A percentile compares a stretch with the other conserved stretches of the same genome.
These are phyloP conservation scores for Penicillium flavigenum DNA, from an alignment of 495 filamentous ascomycete genomes.

Conservation along the genomic window DNA sequence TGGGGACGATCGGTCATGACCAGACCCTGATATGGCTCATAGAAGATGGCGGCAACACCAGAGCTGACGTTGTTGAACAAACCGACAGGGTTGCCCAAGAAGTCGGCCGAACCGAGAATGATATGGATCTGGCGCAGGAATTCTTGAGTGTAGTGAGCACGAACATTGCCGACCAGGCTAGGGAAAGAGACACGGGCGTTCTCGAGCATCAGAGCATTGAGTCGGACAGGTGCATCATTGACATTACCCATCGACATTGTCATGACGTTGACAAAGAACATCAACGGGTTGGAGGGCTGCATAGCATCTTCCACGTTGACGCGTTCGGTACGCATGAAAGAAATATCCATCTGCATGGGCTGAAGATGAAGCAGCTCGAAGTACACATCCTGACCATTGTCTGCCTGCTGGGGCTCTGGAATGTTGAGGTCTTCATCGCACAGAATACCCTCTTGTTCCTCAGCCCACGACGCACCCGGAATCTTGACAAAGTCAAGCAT, in stretches of 20 bases:
- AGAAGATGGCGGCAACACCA: constrained; percentile 95
- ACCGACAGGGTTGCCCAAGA: constrained; percentile 97
- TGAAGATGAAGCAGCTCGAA: constrained; percentile 96
- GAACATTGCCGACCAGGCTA: constrained; percentile 77
- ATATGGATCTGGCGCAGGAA: constrained; percentile 94
- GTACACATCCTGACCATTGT: constrained; percentile 88
- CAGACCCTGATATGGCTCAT: constrained; percentile 96
- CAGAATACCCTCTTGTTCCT: constrained; percentile 75
- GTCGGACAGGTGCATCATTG: constrained; percentile 90
- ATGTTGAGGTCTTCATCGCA: constrained; percentile 89
- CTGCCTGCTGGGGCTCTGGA: constrained; percentile 82
- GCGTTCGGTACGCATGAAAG: constrained; percentile 93
- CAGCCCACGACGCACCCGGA: constrained; percentile 87
- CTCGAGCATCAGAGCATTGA: constrained; percentile 92
- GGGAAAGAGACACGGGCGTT: constrained; percentile 90
- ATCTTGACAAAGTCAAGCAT: constrained; percentile 94
- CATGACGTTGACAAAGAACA: constrained; percentile 97
- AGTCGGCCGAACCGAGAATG: constrained; percentile 93
- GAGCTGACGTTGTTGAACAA: constrained; percentile 98
- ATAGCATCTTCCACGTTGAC: constrained; percentile 91
- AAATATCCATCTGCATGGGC: constrained; percentile 96
- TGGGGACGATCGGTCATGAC: constrained; percentile 95
- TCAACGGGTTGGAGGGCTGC: constrained; percentile 84
- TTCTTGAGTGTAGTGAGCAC: constrained; percentile 93
- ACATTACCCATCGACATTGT: constrained; percentile 99